A percentile compares a stretch with the other conserved stretches of the same genome.
phyloP scores from a whole-genome alignment of 1,139 yeast species.

The Zygosaccharomyces pseudobailii region DNA sequence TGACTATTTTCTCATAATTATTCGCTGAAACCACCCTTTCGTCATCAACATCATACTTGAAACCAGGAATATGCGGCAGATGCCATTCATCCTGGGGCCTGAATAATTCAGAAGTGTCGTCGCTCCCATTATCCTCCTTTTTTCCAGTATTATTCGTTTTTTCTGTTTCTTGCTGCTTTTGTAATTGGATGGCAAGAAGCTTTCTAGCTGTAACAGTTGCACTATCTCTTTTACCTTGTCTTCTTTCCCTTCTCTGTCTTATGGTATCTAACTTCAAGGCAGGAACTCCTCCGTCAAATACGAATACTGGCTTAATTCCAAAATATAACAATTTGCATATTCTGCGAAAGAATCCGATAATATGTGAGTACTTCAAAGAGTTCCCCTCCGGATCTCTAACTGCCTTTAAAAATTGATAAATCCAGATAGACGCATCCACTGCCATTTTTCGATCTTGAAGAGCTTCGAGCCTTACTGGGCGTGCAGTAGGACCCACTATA shows the following conservation, averaged over 20 bases:
- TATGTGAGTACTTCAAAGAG: constrained; percentile 72
- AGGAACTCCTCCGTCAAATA: constrained; percentile 98
- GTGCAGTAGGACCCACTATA: constrained; percentile 81
- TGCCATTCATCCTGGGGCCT: constrained; percentile 73
- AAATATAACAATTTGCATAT: constrained; percentile 85
- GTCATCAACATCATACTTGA: constrained; percentile 47
- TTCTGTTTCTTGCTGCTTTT: constrained; percentile 42
- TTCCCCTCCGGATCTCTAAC: constrained; percentile 85
- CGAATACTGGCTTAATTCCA: constrained; percentile 90
- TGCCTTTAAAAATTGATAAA: constrained; percentile 92
- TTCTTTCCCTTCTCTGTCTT: constrained; percentile 57
- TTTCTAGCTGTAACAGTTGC: constrained; percentile 75
- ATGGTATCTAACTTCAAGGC: constrained; percentile 74
- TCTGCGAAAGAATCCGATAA: constrained; percentile 89
- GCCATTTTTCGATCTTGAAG: constrained; percentile 72
- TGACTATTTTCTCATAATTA: constrained; percentile 59
- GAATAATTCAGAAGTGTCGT: constrained; percentile 27
- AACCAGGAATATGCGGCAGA: constrained; percentile 61
- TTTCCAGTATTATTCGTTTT: constrained; percentile 4
- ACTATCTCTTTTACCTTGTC: constrained; percentile 70
- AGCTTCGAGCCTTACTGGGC: constrained; percentile 86
- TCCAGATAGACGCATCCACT: constrained; percentile 98
- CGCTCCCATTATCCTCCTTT: constrained; percentile 1
- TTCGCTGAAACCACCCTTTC: constrained; percentile 69
- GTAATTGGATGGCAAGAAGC: constrained; percentile 74